These are phyloP conservation scores for Penicillium sp. DNA, from an alignment of 2,329 filamentous ascomycete genomes.

Conservation along the genomic window DNA sequence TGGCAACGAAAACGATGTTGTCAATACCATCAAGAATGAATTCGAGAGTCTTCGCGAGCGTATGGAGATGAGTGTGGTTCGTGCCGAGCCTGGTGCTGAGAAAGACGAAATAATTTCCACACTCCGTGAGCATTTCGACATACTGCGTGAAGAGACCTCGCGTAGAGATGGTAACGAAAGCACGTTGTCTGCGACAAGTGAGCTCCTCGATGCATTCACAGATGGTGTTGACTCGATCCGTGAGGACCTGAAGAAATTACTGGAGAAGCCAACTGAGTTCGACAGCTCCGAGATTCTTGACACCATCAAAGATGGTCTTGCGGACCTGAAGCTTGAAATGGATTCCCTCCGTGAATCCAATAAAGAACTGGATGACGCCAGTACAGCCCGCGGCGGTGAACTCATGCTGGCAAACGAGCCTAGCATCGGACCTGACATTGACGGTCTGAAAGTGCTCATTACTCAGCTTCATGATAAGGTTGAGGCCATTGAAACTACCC, in stretches of 20 bases:
- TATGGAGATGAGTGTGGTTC: conserved; percentile 32
- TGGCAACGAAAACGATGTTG: conserved; percentile 50
- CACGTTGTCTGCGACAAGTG: conserved; percentile 54
- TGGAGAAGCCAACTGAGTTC: conserved; percentile 77
- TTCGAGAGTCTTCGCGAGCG: conserved; percentile 60
- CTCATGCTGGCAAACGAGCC: conserved; percentile 57
- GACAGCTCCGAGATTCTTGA: conserved; percentile 89
- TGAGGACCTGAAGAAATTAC: conserved; percentile 70
- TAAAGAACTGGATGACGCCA: conserved; percentile 52
- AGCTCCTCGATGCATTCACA: conserved; percentile 62
- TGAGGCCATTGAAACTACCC: conserved; percentile 65
- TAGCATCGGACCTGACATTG: conserved; percentile 60
- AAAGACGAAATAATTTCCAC: conserved; percentile 71
- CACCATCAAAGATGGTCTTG: conserved; percentile 78
- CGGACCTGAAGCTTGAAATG: conserved; percentile 73
- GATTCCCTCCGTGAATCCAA: conserved; percentile 67
- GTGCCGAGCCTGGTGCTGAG: conserved; percentile 47
- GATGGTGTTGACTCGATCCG: conserved; percentile 74
- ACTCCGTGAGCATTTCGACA: conserved; percentile 53
- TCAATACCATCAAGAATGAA: conserved; percentile 57
- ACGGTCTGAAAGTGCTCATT: conserved; percentile 80
- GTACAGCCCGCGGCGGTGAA: conserved; percentile 53
- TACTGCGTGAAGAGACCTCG: conserved; percentile 52
- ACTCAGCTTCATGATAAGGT: conserved; percentile 81
- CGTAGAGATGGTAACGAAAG: conserved; percentile 57